A percentile compares a stretch with the other conserved stretches of the same genome.
Conservation (phyloP, 768 basidiomycete genomes). For the Xerocomellus dryophilus region DNA sequence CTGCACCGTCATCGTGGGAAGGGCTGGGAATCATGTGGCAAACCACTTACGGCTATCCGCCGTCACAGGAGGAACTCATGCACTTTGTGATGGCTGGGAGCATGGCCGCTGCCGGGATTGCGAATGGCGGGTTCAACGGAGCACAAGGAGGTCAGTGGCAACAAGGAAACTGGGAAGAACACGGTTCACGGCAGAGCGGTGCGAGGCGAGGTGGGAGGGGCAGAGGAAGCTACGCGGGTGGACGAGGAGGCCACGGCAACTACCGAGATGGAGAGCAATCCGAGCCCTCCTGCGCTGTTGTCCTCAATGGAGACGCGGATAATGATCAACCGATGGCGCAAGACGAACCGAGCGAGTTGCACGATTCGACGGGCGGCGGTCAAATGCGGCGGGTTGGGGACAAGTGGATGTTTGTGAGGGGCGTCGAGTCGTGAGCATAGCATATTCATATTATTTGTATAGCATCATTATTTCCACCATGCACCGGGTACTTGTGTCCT, state of each 20-base stretch:
- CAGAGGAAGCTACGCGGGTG: conserved; percentile 36
- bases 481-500: too few species aligned
- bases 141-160: conserved; percentile 26
- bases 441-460: conserved; percentile 25
- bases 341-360: neutral
- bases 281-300: conserved; percentile 54
- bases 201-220: conserved; percentile 40
- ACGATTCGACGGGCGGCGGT: conserved; percentile 30
- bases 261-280: conserved; percentile 39
- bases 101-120: conserved; percentile 19
- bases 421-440: conserved; percentile 23
- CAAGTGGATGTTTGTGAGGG: conserved; percentile 68
- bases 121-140: conserved; percentile 14
- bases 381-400: conserved; percentile 71
- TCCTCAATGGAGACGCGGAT: conserved; percentile 46
- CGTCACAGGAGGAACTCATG: conserved; percentile 76
- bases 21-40: conserved; percentile 77
- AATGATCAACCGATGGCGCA: neutral
- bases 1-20: conserved; percentile 74
- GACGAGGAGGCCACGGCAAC: conserved; percentile 42
- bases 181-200: conserved; percentile 35
- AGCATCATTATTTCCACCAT: conserved; percentile 7
- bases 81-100: conserved; percentile 56
- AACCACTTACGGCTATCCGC: conserved; percentile 61
- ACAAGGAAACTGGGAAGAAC: conserved; percentile 25